phyloP scores from a whole-genome alignment of 139 green algal species.

The Chlorella sp. region DNA sequence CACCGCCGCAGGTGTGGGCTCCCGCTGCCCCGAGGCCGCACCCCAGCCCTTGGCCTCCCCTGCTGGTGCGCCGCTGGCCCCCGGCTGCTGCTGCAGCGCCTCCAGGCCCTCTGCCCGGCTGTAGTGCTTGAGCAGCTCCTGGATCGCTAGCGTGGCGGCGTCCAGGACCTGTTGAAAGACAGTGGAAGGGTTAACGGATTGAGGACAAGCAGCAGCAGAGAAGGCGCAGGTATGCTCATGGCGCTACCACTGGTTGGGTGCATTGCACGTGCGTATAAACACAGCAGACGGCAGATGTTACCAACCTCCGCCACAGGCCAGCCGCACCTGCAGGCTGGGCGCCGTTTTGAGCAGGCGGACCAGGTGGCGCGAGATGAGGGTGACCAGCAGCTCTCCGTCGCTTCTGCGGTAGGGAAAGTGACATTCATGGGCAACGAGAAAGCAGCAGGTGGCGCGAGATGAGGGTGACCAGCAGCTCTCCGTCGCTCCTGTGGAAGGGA shows the following conservation, averaged over 20 bases:
- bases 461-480: conserved; percentile 33
- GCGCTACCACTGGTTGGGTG: too few species aligned
- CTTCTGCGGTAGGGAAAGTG: conserved; percentile 31
- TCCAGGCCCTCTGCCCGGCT: conserved; percentile 19
- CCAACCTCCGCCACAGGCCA: too few species aligned
- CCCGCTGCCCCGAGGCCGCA: neutral
- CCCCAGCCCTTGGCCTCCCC: neutral
- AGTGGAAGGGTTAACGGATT: too few species aligned
- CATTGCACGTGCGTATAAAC: too few species aligned
- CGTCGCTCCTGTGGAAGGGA: conserved; percentile 27
- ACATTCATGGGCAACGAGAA: too few species aligned
- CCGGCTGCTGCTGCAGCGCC: neutral
- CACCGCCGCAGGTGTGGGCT: conserved; percentile 7
- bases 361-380: conserved; percentile 70
- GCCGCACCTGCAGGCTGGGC: conserved; percentile 58
- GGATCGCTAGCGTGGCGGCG: conserved; percentile 77
- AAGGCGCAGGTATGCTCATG: too few species aligned
- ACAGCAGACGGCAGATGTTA: too few species aligned
- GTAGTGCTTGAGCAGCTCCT: conserved; percentile 60
- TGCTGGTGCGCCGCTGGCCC: neutral
- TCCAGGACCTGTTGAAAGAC: conserved; percentile 75
- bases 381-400: conserved; percentile 41
- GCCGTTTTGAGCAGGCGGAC: conserved; percentile 83
- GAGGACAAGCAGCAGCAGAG: too few species aligned
- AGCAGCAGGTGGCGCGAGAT: too few species aligned